Evolutionary conservation across 2,329 filamentous ascomycete genomes (phyloP), one percentile per base, ranked within the genome.

Genomic region (Curvularia verruculosa): DNA sequence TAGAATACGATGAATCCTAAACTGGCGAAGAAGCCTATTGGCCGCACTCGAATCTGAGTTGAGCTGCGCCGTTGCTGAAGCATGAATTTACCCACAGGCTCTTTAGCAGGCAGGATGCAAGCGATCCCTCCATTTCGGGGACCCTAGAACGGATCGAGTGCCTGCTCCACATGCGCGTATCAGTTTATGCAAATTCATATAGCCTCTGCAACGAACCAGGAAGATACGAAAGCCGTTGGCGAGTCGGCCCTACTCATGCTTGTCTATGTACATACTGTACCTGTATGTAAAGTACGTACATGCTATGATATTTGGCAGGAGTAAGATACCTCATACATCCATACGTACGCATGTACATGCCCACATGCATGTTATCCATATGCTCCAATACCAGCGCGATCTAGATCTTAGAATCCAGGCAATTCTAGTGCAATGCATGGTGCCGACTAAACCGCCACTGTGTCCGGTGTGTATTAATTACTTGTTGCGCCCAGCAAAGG

Each of bases 1-100:
- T 36, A 3, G 3, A 34, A n/a, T 34, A 36, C 15, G 15, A 36
- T n/a, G 18, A 36, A 18, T 36, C 34, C 15, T 36, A 18, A n/a
- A n/a, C 9, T 18, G 34, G 6, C 15, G 34, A 34, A 15, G 15
- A 36, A 6, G 3, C 34, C 15, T 7, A 18, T 36, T 36, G 34
- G 34, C 34, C 6, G n/a, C 34, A 36, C 2, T 6, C 15, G 36
- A 7, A 29, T 18, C 15, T 43, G 13, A 23, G n/a, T 21, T 49
- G 26, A 9, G 21, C 23, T 15, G 13, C 21, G 26, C n/a, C 5
- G 26, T 21, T 46, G 26, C 43, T 28, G 26, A 29, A 15, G 24
- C 24, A 23, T 46, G 39, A 52, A 28, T 59, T 61, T 63, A 58
- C 28, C 52, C 54, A 59, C 54, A 51, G 50, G 57, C 57, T 60